Percentiles rank a stretch among this genome's conserved stretches.
These are phyloP conservation scores for Trametes versicolor DNA, from an alignment of 1,284 basidiomycete species.

Conservation along the genomic window DNA sequence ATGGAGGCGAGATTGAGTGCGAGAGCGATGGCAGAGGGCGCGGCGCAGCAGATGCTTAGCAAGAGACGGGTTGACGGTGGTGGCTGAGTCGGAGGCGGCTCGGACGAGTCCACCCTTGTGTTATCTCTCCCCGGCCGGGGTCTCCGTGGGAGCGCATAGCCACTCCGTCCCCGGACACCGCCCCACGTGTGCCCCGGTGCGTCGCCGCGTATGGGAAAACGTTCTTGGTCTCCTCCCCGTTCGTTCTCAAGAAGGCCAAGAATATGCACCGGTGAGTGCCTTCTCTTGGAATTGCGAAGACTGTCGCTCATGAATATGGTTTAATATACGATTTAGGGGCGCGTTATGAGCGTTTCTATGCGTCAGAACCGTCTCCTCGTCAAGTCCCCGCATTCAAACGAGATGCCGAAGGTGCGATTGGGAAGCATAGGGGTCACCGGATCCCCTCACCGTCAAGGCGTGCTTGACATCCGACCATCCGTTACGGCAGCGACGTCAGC, in stretches of 20 bases:
- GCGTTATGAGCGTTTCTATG: constrained; percentile 1
- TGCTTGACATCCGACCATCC: constrained; percentile 3
- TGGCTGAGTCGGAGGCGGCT: constrained; percentile 22
- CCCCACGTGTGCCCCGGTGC: constrained; percentile 20
- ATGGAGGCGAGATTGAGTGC: constrained; percentile 8
- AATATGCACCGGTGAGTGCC: neutral
- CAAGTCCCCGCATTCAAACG: neutral
- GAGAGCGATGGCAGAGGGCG: constrained; percentile 16
- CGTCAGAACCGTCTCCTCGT: neutral
- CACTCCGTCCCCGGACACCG: constrained; percentile 12
- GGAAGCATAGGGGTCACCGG: constrained; percentile 18
- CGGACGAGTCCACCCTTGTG: constrained; percentile 11
- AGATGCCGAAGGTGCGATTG: constrained; percentile 5
- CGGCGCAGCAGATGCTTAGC: constrained; percentile 23
- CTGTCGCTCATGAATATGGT: no score
- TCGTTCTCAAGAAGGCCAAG: constrained; percentile 18
- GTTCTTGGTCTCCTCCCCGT: constrained; percentile 13
- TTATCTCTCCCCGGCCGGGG: constrained; percentile 20
- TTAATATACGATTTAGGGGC: neutral
- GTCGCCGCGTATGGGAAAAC: constrained; percentile 19
- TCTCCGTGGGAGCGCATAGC: neutral
- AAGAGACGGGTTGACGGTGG: constrained; percentile 15
- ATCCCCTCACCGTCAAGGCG: constrained; percentile 15
- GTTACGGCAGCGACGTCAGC: constrained; percentile 21
- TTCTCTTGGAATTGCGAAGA: constrained; percentile 1